Base-by-base conservation (phyloP, 1,284 basidiomycete species). In the Cystobasidium slooffiae region DNA sequence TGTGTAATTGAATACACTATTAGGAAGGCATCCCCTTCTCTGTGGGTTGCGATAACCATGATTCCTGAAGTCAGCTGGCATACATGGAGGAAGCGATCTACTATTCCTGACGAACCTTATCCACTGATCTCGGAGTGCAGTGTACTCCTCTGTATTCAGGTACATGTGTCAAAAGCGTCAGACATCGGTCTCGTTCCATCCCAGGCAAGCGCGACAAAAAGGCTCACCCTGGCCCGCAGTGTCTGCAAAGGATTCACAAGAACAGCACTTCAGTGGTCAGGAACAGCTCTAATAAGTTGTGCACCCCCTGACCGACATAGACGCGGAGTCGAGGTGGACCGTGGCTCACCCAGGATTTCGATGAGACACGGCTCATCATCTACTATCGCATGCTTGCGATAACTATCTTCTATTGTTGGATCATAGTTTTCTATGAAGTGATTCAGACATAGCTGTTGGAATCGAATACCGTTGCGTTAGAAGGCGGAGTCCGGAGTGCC, bases 21-120 rank as follows among this genome's bases (percentile, higher is more conserved):
- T 9, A 83, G 75, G 77, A 83, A 83, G 6, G 82, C 83, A 68
- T 83, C 82, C 10, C 83, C 83, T 76, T 83, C 83, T 39, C 83
- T 81, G 75, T 49, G 20, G 3, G 1, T 31, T 51, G 47, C 22
- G 1, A 63, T 1, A 7, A 22, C 22, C 43, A 22, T 61, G 10
- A 16, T 12, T 16, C 16, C 8, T 31, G 24, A 46, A n/a, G 59
- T n/a, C 3, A 43, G 22, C 31, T 31, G 31, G 5, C 31, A 5
- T 31, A 5, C 5, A 31, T 31, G 31, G 5, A 31, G 31, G 1
- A 31, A 31, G 5, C 5, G 3, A 31, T 12, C 52, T 14, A 59
- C 14, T 14, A 47, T 3, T 41, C 16, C 44, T 49, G 20, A 72
- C 79, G 52, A 18, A 79, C 79, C 80, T 75, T 66, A 83, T 83